Conservation (phyloP, 2,329 filamentous ascomycete species). For the Onygenales sp. region DNA sequence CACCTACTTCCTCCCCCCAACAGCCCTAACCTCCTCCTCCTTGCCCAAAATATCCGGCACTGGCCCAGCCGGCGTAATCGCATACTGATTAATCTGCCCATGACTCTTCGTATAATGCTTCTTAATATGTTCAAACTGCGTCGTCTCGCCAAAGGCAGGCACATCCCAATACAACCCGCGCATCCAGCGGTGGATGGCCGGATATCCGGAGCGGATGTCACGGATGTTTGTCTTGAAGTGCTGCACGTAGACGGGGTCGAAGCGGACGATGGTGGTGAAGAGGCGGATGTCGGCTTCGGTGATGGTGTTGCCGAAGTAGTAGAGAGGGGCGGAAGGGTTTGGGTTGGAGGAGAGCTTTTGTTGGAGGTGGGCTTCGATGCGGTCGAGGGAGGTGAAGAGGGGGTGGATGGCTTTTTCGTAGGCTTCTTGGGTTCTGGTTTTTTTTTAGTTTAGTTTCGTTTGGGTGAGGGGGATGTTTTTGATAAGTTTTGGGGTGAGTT, state of each 20-base stretch:
- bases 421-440: conserved; percentile 54
- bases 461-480: not conserved
- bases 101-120: conserved; percentile 61
- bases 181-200: conserved; percentile 71
- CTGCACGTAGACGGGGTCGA: conserved; percentile 73
- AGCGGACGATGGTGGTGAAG: conserved; percentile 62
- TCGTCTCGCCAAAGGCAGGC: conserved; percentile 69
- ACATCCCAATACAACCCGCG: conserved; percentile 75
- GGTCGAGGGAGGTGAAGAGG: conserved; percentile 70
- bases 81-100: conserved; percentile 53
- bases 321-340: conserved; percentile 40
- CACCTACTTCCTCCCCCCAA: not conserved
- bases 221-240: conserved; percentile 74
- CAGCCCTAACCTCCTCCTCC: conserved; percentile 61
- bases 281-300: conserved; percentile 78
- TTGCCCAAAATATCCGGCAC: conserved; percentile 69
- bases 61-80: conserved; percentile 79
- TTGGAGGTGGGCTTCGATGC: conserved; percentile 69
- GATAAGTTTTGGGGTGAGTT: not conserved
- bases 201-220: conserved; percentile 78
- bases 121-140: conserved; percentile 94
- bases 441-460: too few species aligned
- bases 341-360: conserved; percentile 48
- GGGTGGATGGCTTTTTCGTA: conserved; percentile 65
- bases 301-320: conserved; percentile 62